Percentiles rank a stretch among this genome's conserved stretches.
phyloP scores from a whole-genome alignment of 441 rosid genomes.

The Gossypium trilobum region DNA sequence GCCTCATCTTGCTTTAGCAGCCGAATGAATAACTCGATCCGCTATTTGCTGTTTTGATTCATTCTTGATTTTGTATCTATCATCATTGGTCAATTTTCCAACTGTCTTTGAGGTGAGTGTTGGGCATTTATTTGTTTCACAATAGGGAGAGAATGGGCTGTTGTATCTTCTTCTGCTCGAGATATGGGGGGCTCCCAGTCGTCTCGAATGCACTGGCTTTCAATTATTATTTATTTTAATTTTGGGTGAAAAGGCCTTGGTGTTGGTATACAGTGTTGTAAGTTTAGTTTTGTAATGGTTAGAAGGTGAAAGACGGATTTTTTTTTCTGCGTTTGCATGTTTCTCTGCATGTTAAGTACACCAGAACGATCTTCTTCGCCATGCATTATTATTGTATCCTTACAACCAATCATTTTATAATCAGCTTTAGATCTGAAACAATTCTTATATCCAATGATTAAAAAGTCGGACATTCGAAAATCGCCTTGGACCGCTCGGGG shows the following conservation, averaged over 20 bases:
- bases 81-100: not conserved
- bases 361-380: not conserved
- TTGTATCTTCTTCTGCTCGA: not conserved
- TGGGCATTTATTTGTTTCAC: not conserved
- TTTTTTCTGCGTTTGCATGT: not conserved
- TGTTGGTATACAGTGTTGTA: not conserved
- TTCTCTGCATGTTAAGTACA: not conserved
- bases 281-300: not conserved
- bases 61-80: not conserved
- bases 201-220: not conserved
- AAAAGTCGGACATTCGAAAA: not conserved
- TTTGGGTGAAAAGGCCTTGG: not conserved
- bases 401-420: not conserved
- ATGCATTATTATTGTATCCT: not conserved
- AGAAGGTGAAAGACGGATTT: not conserved
- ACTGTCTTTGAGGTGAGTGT: not conserved
- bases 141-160: not conserved
- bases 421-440: not conserved
- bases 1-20: conserved; percentile 7
- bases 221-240: not conserved
- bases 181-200: not conserved
- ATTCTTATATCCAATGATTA: not conserved
- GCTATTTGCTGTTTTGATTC: not conserved
- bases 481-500: not conserved
- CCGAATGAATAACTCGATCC: not conserved